Percentiles rank a stretch among this genome's conserved stretches.
These are phyloP conservation scores for Coprinopsis strossmayeri DNA, from an alignment of 768 basidiomycete species.

Conservation along the genomic window DNA sequence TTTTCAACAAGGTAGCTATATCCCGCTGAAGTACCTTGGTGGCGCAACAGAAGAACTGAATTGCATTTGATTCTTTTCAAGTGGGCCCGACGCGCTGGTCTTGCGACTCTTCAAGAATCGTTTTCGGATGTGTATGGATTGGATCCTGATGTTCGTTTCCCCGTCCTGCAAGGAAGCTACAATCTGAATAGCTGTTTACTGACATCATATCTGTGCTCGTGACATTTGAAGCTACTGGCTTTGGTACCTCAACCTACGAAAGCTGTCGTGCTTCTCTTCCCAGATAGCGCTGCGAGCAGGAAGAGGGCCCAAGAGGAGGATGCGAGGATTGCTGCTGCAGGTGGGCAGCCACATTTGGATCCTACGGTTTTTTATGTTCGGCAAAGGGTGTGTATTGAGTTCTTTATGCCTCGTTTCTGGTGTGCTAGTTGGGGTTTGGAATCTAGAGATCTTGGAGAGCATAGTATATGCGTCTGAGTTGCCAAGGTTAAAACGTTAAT, in stretches of 20 bases:
- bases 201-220: too few species aligned
- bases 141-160: slow-evolving; percentile 52
- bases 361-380: slow-evolving; percentile 80
- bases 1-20: slow-evolving; percentile 43
- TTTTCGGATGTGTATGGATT: slow-evolving; percentile 74
- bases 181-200: too few species aligned
- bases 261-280: slow-evolving; percentile 85
- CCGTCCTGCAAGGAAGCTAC: too few species aligned
- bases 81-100: slow-evolving; percentile 70
- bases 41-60: too few species aligned
- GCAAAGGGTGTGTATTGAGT: slow-evolving; percentile 60
- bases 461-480: too few species aligned
- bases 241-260: slow-evolving; percentile 71
- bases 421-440: too few species aligned
- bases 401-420: too few species aligned
- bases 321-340: slow-evolving; percentile 38
- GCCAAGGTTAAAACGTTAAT: too few species aligned
- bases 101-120: slow-evolving; percentile 38
- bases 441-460: too few species aligned
- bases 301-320: slow-evolving; percentile 55
- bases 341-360: slow-evolving; percentile 38
- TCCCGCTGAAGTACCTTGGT: too few species aligned
- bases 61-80: slow-evolving; percentile 23
- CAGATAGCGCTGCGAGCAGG: slow-evolving; percentile 45
- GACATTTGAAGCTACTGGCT: slow-evolving; percentile 69